These are phyloP conservation scores for Byssochlamys sp. DNA, from an alignment of 2,329 filamentous ascomycete genomes.

Conservation along the genomic window DNA sequence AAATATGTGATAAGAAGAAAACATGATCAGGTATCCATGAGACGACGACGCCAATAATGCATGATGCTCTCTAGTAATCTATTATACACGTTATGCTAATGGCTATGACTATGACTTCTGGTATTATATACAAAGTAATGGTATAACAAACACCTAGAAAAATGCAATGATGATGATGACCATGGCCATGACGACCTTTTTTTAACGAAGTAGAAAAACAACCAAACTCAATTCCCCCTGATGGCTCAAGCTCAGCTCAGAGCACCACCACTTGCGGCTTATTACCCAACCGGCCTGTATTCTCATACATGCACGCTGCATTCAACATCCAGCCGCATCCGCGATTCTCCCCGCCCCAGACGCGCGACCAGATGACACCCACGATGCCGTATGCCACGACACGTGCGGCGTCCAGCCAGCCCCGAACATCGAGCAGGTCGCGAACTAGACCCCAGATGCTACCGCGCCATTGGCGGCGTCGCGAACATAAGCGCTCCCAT, in stretches of 20 bases:
- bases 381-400: conserved; percentile 45
- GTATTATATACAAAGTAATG: conserved; percentile 1
- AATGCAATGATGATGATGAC: background rate
- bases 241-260: conserved; percentile 3
- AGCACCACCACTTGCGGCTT: conserved; percentile 29
- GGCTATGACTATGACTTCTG: background rate
- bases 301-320: conserved; percentile 41
- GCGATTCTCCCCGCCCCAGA: conserved; percentile 47
- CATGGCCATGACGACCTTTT: background rate
- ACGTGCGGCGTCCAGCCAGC: conserved; percentile 44
- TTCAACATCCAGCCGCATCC: conserved; percentile 49
- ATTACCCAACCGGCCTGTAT: conserved; percentile 27
- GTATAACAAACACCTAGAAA: too few species aligned
- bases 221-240: too few species aligned
- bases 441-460: conserved; percentile 16
- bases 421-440: conserved; percentile 26
- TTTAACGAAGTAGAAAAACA: background rate
- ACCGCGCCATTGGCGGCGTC: conserved; percentile 13
- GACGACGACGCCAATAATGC: too few species aligned
- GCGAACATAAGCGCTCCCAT: conserved; percentile 56
- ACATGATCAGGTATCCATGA: too few species aligned
- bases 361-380: conserved; percentile 50
- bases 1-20: too few species aligned
- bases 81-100: background rate
- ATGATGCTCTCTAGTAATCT: too few species aligned